Percentiles rank a stretch among this genome's conserved stretches.
Conservation (phyloP, 495 filamentous ascomycete species). For the Penicillium angulare region DNA sequence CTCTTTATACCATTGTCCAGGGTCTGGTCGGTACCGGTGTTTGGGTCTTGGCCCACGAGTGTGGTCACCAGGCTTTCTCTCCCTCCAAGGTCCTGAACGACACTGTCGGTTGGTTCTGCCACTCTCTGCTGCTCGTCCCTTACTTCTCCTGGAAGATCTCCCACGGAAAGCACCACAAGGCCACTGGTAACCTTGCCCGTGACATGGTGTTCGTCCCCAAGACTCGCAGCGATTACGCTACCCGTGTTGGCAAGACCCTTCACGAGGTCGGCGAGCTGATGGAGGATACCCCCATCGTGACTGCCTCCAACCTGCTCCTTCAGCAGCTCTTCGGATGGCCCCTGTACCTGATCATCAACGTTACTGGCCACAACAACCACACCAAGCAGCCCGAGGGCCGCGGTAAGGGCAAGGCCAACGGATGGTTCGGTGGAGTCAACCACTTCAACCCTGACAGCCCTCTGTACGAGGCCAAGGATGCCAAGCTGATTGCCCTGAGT, state of each 20-base stretch:
- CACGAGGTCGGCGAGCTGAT: slow-evolving; percentile 83
- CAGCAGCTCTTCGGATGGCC: slow-evolving; percentile 94
- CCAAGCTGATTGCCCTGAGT: slow-evolving; percentile 75
- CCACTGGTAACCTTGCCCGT: slow-evolving; percentile 89
- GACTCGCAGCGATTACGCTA: slow-evolving; percentile 73
- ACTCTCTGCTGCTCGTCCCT: slow-evolving; percentile 78
- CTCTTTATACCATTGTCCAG: slow-evolving; percentile 62
- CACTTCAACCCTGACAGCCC: slow-evolving; percentile 89
- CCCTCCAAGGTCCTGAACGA: slow-evolving; percentile 78
- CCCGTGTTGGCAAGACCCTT: slow-evolving; percentile 61
- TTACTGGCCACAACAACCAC: slow-evolving; percentile 93
- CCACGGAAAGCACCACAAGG: slow-evolving; percentile 93
- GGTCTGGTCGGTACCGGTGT: slow-evolving; percentile 65
- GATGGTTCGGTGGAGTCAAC: slow-evolving; percentile 78
- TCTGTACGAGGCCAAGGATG: slow-evolving; percentile 87
- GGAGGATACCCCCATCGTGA: slow-evolving; percentile 92
- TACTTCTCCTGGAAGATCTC: slow-evolving; percentile 95
- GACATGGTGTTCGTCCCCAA: slow-evolving; percentile 98
- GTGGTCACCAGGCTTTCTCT: slow-evolving; percentile 79
- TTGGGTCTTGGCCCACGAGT: slow-evolving; percentile 74
- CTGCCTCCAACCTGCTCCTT: slow-evolving; percentile 63
- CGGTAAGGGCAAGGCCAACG: slow-evolving; percentile 87
- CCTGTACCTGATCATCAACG: slow-evolving; percentile 77
- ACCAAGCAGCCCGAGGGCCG: slow-evolving; percentile 80
- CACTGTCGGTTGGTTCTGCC: slow-evolving; percentile 79